These are phyloP conservation scores for Rhytidhysteron rufulum DNA, from an alignment of 2,329 filamentous ascomycete species.

Conservation along the genomic window DNA sequence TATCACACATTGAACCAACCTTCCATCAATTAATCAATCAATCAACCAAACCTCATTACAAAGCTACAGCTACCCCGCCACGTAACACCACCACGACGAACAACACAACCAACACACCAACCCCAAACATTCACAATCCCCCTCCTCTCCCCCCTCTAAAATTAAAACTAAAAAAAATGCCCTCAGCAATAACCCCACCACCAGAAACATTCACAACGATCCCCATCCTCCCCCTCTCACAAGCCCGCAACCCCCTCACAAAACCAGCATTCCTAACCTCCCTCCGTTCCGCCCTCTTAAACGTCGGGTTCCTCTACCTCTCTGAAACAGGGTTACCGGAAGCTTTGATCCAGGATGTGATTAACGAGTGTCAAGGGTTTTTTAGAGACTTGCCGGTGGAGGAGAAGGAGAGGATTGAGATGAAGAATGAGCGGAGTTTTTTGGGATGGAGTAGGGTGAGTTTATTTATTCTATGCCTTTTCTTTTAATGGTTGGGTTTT, in stretches of 20 bases:
- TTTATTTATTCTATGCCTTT: too few species aligned
- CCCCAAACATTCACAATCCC: too few species aligned
- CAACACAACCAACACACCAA: too few species aligned
- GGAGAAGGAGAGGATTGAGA: slow-evolving; percentile 64
- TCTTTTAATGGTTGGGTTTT: slow-evolving; percentile 1
- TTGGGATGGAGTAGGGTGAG: slow-evolving; percentile 45
- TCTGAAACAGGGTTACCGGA: slow-evolving; percentile 63
- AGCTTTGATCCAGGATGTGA: slow-evolving; percentile 61
- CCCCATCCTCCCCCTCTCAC: slow-evolving; percentile 71
- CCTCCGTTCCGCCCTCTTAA: slow-evolving; percentile 71
- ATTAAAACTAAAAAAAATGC: too few species aligned
- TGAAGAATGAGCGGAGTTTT: slow-evolving; percentile 49
- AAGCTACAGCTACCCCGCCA: too few species aligned
- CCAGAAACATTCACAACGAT: slow-evolving; percentile 62
- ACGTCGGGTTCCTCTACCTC: slow-evolving; percentile 86
- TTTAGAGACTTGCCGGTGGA: slow-evolving; percentile 68
- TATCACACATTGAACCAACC: too few species aligned
- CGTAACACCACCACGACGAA: too few species aligned
- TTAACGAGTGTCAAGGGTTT: slow-evolving; percentile 65
- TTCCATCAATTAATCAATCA: too few species aligned
- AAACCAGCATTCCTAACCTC: slow-evolving; percentile 70
- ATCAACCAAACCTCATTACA: too few species aligned
- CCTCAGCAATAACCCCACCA: slow-evolving; percentile 2
- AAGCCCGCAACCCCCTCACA: slow-evolving; percentile 61
- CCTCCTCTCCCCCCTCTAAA: too few species aligned